phyloP scores from a whole-genome alignment of 2,329 filamentous ascomycete genomes.

The Boeremia exigua region DNA sequence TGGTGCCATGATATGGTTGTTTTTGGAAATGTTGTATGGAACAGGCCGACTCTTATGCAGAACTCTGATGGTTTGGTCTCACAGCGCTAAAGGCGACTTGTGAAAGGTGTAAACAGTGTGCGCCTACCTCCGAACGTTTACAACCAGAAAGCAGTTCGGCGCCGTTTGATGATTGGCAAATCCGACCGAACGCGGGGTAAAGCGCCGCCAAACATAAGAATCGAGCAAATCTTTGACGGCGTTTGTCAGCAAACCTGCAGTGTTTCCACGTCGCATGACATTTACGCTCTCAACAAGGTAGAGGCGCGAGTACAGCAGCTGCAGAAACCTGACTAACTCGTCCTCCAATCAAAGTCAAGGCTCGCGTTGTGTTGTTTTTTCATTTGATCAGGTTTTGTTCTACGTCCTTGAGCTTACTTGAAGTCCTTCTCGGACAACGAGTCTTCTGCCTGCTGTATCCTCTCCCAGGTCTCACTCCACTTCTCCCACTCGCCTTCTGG shows the following conservation, averaged over 20 bases:
- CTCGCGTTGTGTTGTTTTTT: background rate
- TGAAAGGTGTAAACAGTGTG: background rate
- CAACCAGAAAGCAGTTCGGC: background rate
- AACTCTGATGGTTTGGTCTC: background rate
- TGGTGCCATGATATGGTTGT: conserved; percentile 16
- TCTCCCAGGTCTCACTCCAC: conserved; percentile 41
- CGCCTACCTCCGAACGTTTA: background rate
- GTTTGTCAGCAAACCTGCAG: conserved; percentile 1
- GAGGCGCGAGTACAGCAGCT: background rate
- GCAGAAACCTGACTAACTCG: background rate
- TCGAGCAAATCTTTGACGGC: background rate
- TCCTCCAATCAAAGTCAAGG: background rate
- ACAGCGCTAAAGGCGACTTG: background rate
- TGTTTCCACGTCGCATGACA: no score
- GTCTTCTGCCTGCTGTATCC: conserved; percentile 42
- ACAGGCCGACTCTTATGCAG: background rate
- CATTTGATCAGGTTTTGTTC: background rate
- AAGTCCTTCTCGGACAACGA: conserved; percentile 37
- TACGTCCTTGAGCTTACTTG: conserved; percentile 12
- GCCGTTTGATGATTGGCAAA: background rate
- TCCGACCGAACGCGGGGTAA: conserved; percentile 5
- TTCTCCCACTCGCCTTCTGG: conserved; percentile 64
- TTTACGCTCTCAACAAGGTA: background rate
- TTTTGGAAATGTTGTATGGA: background rate
- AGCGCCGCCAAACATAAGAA: background rate